Evolutionary conservation across 2,329 filamentous ascomycete genomes (phyloP), one percentile per base, ranked within the genome.

Genomic region (Fonsecaea erecta): DNA sequence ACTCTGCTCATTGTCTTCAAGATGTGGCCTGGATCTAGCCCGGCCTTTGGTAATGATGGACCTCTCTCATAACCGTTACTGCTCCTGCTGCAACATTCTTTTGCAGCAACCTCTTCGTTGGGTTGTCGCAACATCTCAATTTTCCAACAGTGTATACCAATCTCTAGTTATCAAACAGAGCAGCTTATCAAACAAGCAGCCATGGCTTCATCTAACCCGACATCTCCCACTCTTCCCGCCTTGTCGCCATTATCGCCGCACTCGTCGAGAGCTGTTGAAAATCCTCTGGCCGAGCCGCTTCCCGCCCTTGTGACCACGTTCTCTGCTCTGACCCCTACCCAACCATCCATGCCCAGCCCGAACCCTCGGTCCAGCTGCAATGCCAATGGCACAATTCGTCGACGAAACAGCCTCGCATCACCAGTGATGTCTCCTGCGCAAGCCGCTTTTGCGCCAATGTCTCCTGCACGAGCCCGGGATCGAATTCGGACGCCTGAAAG

Each of bases 361-460:
- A 30, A 35, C n/a, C 56, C 52, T 1, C 46, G 51, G 28, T 16
- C 18, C 4, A 16, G 21, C 14, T 53, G 58, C 52, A 59, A 62
- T 52, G 9, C 58, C 32, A 65, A 65, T 37, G 62, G 55, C n/a
- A 59, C 65, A 18, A 53, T 40, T 7, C 60, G 58, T 48, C 53
- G 65, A 32, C 65, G 65, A 21, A 67, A 67, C 46, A 67, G 65
- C 40, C 62, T 64, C 7, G 52, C 58, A 24, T 62, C 62, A 21
- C 65, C 65, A 4, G 28, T 67, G 30, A 60, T 54, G 18, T 67
- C 65, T 32, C 65, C 65, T 12, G 37, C 57, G 12, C 64, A 59
- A 14, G 35, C 32, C 14, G n/a, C 57, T 9, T 58, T 58, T 32
- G 48, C 35, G 18, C 59, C 53, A 14, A 55, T 52, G 4, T 56